Conservation (phyloP, 106 monocot genomes). For the Acorus calamus region DNA sequence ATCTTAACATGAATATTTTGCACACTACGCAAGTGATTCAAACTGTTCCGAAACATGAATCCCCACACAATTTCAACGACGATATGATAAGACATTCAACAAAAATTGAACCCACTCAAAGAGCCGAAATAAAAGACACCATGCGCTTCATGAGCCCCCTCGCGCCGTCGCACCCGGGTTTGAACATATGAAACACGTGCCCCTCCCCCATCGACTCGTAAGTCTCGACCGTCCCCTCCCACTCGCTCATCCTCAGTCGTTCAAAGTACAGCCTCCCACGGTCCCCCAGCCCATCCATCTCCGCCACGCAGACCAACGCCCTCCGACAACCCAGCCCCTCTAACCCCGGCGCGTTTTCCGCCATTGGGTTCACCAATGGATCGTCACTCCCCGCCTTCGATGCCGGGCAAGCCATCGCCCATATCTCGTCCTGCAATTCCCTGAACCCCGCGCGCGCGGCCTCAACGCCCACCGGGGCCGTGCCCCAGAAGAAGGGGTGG, state of each 20-base stretch:
- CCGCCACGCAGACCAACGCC: slow-evolving; percentile 20
- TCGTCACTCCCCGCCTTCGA: background rate
- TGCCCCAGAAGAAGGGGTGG: slow-evolving; percentile 62
- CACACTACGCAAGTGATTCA: too few species aligned
- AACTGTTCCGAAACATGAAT: too few species aligned
- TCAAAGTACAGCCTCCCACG: slow-evolving; percentile 10
- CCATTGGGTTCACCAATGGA: slow-evolving; percentile 26
- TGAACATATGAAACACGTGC: slow-evolving; percentile 25
- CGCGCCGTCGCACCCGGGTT: slow-evolving; percentile 13
- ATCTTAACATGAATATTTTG: too few species aligned
- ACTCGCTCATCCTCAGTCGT: slow-evolving; percentile 18
- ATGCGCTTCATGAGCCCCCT: slow-evolving; percentile 7
- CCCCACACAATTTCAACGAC: too few species aligned
- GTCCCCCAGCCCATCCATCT: slow-evolving; percentile 16
- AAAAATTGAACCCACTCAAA: too few species aligned
- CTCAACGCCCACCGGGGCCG: slow-evolving; percentile 10
- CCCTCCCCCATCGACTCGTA: slow-evolving; percentile 15
- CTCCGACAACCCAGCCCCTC: slow-evolving; percentile 13
- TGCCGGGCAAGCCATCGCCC: background rate
- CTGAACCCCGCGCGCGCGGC: slow-evolving; percentile 10
- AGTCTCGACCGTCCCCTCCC: slow-evolving; percentile 18
- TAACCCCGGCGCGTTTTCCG: slow-evolving; percentile 17
- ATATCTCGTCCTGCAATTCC: slow-evolving; percentile 10
- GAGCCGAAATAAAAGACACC: background rate
- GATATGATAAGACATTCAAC: too few species aligned